A percentile compares a stretch with the other conserved stretches of the same genome.
Evolutionary conservation across 306 rosid species (phyloP).

Genomic region (Quillaja saponaria): DNA sequence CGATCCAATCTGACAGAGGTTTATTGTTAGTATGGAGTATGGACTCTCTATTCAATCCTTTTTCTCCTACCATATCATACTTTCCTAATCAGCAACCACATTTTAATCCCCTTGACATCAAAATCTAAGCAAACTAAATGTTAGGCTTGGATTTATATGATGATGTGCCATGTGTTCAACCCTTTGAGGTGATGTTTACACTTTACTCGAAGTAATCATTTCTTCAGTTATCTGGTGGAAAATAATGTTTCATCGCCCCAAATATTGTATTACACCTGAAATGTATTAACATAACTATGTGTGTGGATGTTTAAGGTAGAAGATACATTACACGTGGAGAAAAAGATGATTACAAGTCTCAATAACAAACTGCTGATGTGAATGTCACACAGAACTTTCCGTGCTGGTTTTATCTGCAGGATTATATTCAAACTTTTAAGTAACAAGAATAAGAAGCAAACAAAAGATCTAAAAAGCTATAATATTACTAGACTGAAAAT

Average conservation of each 20-base stretch:
- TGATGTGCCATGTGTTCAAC: too few species aligned
- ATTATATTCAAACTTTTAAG: slow-evolving; percentile 20
- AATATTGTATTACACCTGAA: not conserved
- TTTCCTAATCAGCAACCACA: not conserved
- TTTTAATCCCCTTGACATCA: not conserved
- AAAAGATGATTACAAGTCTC: slow-evolving; percentile 20
- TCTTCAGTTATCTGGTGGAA: slow-evolving; percentile 18
- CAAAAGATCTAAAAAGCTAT: not conserved
- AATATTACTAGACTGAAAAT: not conserved
- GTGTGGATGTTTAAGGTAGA: slow-evolving; percentile 10
- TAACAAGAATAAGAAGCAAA: slow-evolving; percentile 5
- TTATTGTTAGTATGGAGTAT: too few species aligned
- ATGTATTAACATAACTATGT: not conserved
- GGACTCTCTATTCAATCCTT: too few species aligned
- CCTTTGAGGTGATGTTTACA: not conserved
- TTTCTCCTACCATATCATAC: not conserved
- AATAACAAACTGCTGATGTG: not conserved
- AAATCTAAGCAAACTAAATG: slow-evolving; percentile 30
- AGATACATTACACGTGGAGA: slow-evolving; percentile 11
- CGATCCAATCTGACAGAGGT: too few species aligned
- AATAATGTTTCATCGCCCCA: not conserved
- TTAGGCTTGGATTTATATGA: too few species aligned
- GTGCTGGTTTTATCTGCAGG: slow-evolving; percentile 44
- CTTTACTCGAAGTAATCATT: slow-evolving; percentile 3
- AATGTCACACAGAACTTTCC: slow-evolving; percentile 43